Evolutionary conservation across 345 rosid species (phyloP), one percentile per base, ranked within the genome.

Genomic region (Dimocarpus longan): DNA sequence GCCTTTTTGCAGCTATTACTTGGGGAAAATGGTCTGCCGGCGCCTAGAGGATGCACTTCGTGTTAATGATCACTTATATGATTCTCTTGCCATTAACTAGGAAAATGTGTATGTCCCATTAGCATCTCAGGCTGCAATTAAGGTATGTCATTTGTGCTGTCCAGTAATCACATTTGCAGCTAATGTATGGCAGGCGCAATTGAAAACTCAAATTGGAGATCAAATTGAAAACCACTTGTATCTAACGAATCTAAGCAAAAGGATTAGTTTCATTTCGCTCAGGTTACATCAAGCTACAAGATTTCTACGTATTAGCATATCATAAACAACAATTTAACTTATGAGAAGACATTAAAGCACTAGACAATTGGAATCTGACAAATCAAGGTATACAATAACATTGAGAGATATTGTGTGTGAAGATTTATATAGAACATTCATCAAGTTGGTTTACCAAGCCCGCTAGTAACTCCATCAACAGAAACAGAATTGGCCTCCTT

Each of bases 401-500:
- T n/a, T 68, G 54, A 43, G 22, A 66, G 10, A 68, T 19, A 8
- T 44, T 21, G 28, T 9, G 9, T 54, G 37, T 32, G 21, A 68
- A 42, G 16, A 19, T 9, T 70, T 4, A 12, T 16, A 22, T 46
- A 22, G 24, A 46, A 10, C 3, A 68, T 43, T 8, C 32, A 67
- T 10, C 48, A 52, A 40, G 22, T 39, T 67, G 64, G 5, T 50
- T 68, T 54, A 21, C 24, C 26, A 52, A 52, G 8, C 10, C 21
- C 70, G 62, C 22, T 52, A n/a, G 37, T 3, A 22, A 8, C 68
- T 74, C 10, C 57, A 43, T 62, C 48, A 54, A 42, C 70, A 12
- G 77, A 62, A 15, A 74, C 71, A 21, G 70, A 69, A 22, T 59
- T 46, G 46, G 4, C 59, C 42, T 80, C 85, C 64, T 74, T 66